Conservation (phyloP, 192 early-diverging fungal genomes). For the Backusella luteola region DNA sequence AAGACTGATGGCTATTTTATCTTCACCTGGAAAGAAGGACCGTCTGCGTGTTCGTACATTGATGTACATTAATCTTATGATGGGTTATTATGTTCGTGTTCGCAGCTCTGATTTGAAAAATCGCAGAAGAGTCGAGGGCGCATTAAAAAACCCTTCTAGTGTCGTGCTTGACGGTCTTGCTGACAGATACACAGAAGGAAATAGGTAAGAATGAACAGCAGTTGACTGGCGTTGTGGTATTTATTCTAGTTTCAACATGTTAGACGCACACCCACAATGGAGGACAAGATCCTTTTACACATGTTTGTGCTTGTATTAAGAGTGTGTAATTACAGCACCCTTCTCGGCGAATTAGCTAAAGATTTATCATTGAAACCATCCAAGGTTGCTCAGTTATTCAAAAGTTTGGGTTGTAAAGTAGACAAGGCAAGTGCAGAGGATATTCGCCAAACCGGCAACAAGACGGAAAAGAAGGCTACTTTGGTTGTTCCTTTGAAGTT, state of each 20-base stretch:
- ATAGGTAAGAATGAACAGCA: slow-evolving; percentile 40
- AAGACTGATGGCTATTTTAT: slow-evolving; percentile 33
- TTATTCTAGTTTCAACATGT: background rate
- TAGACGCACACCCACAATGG: slow-evolving; percentile 57
- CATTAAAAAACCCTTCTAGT: slow-evolving; percentile 58
- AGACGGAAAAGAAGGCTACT: slow-evolving; percentile 24
- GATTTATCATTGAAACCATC: slow-evolving; percentile 61
- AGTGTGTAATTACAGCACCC: slow-evolving; percentile 68
- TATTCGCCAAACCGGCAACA: background rate
- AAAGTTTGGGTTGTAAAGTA: slow-evolving; percentile 48
- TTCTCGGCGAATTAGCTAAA: slow-evolving; percentile 55
- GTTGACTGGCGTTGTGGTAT: background rate
- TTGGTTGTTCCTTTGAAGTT: slow-evolving; percentile 32
- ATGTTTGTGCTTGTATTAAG: slow-evolving; percentile 71
- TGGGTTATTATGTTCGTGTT: slow-evolving; percentile 54
- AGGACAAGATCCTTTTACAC: slow-evolving; percentile 77
- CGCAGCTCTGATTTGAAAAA: slow-evolving; percentile 41
- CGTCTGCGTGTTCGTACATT: slow-evolving; percentile 54
- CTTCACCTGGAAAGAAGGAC: slow-evolving; percentile 47
- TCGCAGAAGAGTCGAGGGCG: slow-evolving; percentile 47
- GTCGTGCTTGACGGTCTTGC: slow-evolving; percentile 57
- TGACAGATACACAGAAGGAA: slow-evolving; percentile 61
- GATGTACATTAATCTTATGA: slow-evolving; percentile 77
- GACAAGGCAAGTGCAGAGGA: slow-evolving; percentile 35
- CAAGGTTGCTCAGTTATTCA: slow-evolving; percentile 41